Evolutionary conservation across 2,329 filamentous ascomycete species (phyloP), one percentile per base, ranked within the genome.

Genomic region (Fusarium miscanthi): DNA sequence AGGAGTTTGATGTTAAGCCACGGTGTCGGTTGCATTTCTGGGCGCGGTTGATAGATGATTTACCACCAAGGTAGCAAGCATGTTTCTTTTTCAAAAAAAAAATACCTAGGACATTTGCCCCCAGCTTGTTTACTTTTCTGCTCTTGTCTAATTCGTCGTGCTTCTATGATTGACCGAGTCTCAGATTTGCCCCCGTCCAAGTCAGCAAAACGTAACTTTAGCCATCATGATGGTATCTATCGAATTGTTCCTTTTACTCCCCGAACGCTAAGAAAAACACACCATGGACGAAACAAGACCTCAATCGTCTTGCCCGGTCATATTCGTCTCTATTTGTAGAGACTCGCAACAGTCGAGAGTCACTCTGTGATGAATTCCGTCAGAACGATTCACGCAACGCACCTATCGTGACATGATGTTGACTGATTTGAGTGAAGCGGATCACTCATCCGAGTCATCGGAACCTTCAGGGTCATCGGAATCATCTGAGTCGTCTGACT

Each of bases 41-140:
- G 58, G 46, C 30, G 40, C 40, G 31, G 31, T 52, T 65, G 64
- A 64, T 69, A 69, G 51, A 69, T 64, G 51, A 69, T 69, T 59
- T 53, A 69, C 40, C 59, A 65, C 31, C 30, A 43, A 52, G 46
- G 51, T 72, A 73, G 63, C 42, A 62, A 73, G 54, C 51, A 62
- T 57, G 58, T 59, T 64, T 25, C 37, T 42, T 25, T 41, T 35
- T 43, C 43, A 33, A 40, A 30, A 38, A 38, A 59, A 43, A 72
- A 61, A 40, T 69, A 57, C 37, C 41, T 45, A 62, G 59, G 59
- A 62, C 53, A 53, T 31, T 61, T 70, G 49, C 42, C 53, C 43
- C 30, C 51, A 38, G 48, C 33, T 59, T 37, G 35, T 60, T 63
- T 48, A 45, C 40, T 67, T 66, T 25, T 23, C 48, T 51, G 48